Evolutionary conservation across 257 asterid species (phyloP).

Genomic region (Striga asiatica): DNA sequence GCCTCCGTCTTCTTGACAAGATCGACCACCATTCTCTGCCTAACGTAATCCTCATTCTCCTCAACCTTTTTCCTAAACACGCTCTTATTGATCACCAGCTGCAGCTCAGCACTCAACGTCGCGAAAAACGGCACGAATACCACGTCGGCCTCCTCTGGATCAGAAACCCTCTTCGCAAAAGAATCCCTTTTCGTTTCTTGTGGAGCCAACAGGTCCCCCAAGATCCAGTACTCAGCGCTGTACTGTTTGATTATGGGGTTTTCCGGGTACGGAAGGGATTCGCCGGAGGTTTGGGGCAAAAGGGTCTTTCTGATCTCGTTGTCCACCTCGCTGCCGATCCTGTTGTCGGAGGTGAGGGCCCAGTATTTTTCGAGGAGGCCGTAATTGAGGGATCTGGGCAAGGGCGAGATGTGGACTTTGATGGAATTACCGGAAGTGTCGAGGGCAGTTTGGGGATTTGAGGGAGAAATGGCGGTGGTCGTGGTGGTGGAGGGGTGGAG

Average conservation of each 20-base stretch:
- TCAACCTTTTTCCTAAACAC: conserved; percentile 74
- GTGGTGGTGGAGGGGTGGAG: conserved; percentile 26
- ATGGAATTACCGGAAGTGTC: conserved; percentile 23
- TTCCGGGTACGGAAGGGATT: conserved; percentile 61
- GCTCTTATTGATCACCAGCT: conserved; percentile 54
- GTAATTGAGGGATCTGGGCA: conserved; percentile 88
- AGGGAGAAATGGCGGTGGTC: conserved; percentile 3
- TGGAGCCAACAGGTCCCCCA: conserved; percentile 67
- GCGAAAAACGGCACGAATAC: conserved; percentile 89
- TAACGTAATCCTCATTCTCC: conserved; percentile 73
- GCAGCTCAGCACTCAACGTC: conserved; percentile 85
- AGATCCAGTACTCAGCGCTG: conserved; percentile 93
- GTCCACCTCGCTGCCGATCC: conserved; percentile 83
- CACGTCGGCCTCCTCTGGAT: conserved; percentile 62
- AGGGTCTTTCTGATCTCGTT: conserved; percentile 53
- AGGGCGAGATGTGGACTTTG: conserved; percentile 59
- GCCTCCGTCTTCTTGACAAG: conserved; percentile 55
- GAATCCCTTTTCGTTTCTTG: conserved; percentile 37
- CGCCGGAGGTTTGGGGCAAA: conserved; percentile 17
- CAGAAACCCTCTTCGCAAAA: conserved; percentile 56
- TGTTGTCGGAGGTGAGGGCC: conserved; percentile 46
- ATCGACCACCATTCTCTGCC: conserved; percentile 75
- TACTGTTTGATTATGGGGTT: conserved; percentile 83
- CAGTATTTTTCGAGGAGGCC: conserved; percentile 69
- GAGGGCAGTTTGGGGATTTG: conserved; percentile 20